A percentile compares a stretch with the other conserved stretches of the same genome.
phyloP scores from a whole-genome alignment of 148 eudicot species.

The Spergularia marina region DNA sequence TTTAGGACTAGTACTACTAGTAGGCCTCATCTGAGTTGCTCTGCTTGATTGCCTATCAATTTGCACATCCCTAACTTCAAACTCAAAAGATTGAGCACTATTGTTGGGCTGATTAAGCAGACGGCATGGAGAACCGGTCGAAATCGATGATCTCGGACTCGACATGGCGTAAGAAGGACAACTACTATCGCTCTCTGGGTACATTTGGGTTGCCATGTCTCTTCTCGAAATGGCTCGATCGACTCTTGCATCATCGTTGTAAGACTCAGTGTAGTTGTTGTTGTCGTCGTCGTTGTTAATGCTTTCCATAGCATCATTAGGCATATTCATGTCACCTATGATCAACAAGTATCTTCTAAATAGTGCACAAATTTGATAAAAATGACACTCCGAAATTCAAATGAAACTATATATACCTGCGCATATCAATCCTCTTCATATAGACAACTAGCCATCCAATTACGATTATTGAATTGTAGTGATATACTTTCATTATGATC shows the following conservation, averaged over 20 bases:
- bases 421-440: no score
- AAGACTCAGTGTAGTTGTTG: background rate
- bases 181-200: slow-evolving; percentile 37
- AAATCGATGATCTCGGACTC: slow-evolving; percentile 35
- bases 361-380: no score
- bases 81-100: slow-evolving; percentile 26
- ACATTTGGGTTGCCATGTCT: slow-evolving; percentile 95
- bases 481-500: no score
- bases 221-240: slow-evolving; percentile 45
- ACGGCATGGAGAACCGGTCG: slow-evolving; percentile 29
- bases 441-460: no score
- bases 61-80: slow-evolving; percentile 76
- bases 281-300: slow-evolving; percentile 15
- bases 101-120: slow-evolving; percentile 17
- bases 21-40: slow-evolving; percentile 16
- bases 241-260: slow-evolving; percentile 15
- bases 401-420: no score
- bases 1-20: background rate
- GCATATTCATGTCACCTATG: slow-evolving; percentile 8
- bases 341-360: no score
- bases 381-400: no score
- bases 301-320: slow-evolving; percentile 42
- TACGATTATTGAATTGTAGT: no score
- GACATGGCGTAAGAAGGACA: slow-evolving; percentile 42
- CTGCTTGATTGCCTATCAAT: slow-evolving; percentile 60